A percentile compares a stretch with the other conserved stretches of the same genome.
These are phyloP conservation scores for Hypomyces perniciosus DNA, from an alignment of 2,329 filamentous ascomycete genomes.

Conservation along the genomic window DNA sequence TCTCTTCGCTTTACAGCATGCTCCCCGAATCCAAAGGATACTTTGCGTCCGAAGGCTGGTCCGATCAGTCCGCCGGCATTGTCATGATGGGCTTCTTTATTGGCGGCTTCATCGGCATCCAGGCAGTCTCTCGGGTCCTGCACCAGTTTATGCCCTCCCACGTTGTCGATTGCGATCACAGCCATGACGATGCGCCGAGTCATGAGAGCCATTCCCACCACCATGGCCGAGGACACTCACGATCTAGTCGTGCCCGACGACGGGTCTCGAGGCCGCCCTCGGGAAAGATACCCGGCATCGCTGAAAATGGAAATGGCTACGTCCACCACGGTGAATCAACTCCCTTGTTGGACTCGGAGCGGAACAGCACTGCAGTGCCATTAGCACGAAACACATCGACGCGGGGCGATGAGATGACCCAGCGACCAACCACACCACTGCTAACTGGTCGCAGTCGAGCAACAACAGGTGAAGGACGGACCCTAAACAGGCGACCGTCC, in stretches of 20 bases:
- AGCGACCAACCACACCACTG: constrained; percentile 21
- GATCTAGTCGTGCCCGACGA: constrained; percentile 27
- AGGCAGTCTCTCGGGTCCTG: constrained; percentile 63
- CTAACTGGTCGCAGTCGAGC: constrained; percentile 20
- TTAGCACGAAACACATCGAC: constrained; percentile 25
- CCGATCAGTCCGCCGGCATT: constrained; percentile 60
- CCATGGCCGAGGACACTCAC: constrained; percentile 23
- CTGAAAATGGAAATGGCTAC: constrained; percentile 9
- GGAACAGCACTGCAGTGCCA: constrained; percentile 20
- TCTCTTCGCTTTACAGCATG: constrained; percentile 90
- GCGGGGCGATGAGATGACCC: constrained; percentile 25
- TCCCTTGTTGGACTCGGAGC: constrained; percentile 37
- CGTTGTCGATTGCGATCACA: constrained; percentile 74
- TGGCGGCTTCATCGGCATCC: constrained; percentile 68
- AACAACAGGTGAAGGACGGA: constrained; percentile 21
- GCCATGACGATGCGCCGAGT: constrained; percentile 50
- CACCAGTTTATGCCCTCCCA: constrained; percentile 72
- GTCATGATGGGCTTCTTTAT: constrained; percentile 65
- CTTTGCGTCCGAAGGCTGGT: constrained; percentile 62
- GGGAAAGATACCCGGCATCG: constrained; percentile 15
- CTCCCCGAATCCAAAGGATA: constrained; percentile 79
- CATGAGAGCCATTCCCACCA: constrained; percentile 22
- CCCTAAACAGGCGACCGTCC: constrained; percentile 43
- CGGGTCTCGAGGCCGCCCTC: constrained; percentile 21
- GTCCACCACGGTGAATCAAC: constrained; percentile 37